Evolutionary conservation across 1,284 basidiomycete species (phyloP).

Genomic region (Hortiboletus rubellus): DNA sequence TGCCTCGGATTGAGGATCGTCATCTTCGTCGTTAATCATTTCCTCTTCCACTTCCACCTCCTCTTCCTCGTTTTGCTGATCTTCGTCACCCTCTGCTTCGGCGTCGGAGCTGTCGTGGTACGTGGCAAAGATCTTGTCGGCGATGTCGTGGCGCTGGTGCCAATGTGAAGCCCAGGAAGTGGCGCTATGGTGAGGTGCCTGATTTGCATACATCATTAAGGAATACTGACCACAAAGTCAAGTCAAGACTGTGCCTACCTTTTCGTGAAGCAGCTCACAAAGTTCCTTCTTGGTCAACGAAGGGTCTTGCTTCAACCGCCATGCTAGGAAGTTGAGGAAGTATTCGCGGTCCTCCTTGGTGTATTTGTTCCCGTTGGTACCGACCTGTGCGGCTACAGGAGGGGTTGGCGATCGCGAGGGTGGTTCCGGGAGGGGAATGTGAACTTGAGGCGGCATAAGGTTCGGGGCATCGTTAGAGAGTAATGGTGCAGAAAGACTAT

Average conservation of each 20-base stretch:
- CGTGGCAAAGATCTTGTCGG: constrained; percentile 62
- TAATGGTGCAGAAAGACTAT: constrained; percentile 53
- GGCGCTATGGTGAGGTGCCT: constrained; percentile 62
- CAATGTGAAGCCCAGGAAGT: constrained; percentile 64
- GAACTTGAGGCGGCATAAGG: constrained; percentile 55
- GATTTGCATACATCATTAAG: constrained; percentile 11
- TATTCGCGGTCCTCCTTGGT: constrained; percentile 63
- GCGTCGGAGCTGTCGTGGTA: constrained; percentile 35
- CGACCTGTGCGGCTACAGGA: constrained; percentile 48
- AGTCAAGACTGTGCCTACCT: constrained; percentile 36
- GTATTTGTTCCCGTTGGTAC: constrained; percentile 52
- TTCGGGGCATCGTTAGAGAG: constrained; percentile 41
- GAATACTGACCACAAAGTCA: not conserved
- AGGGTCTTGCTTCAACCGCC: constrained; percentile 55
- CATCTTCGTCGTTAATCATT: constrained; percentile 35
- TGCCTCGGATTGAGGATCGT: constrained; percentile 35
- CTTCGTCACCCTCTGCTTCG: constrained; percentile 32
- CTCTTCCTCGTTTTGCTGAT: constrained; percentile 38
- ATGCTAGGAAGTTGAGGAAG: constrained; percentile 62
- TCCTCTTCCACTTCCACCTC: constrained; percentile 37
- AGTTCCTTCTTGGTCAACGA: constrained; percentile 51
- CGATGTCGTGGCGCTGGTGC: constrained; percentile 58
- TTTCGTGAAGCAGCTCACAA: constrained; percentile 54
- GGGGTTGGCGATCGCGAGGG: constrained; percentile 68
- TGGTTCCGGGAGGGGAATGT: constrained; percentile 55